Base-by-base conservation (phyloP, 441 rosid species). In the Pelargonium fulgidum region DNA sequence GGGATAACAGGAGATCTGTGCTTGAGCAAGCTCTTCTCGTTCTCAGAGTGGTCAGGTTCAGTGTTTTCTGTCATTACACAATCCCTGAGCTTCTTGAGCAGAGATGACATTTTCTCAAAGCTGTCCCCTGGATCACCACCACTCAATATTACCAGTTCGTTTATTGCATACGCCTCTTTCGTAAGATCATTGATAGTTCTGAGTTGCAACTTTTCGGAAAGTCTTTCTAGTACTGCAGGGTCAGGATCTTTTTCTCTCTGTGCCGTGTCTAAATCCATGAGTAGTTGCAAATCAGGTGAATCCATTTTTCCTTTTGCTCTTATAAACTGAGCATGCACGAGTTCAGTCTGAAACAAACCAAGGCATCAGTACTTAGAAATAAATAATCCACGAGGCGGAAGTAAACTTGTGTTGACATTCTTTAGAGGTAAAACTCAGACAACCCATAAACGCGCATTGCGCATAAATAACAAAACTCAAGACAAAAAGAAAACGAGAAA, bases 1-100 rank as follows among this genome's bases (percentile, higher is more conserved):
- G 99, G 99, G 68, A 91, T 90, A 67, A 91, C 90, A 52, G 99
- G 99, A 72, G 97, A 91, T 24, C 91, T 83, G 77, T 94, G 97
- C 74, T 83, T 91, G 7, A 81, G 65, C 39, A 80, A 68, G 62
- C 72, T 68, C 67, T 74, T 81, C 65, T 85, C 90, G 8, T 76
- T 72, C 33, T 83, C 83, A 22, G 84, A 81, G 66, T 81, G 52
- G 71, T 79, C 87, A 0, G 71, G 77, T 70, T 85, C 87, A 5
- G 89, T 84, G 66, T 76, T 87, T 59, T 84, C 92, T 66, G 66
- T 76, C 62, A 85, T 75, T 48, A 81, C 85, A 58, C 70, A 80
- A 71, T 84, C 92, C 29, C 82, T 90, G 7, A 94, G 77, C 83
- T 86, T 90, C 82, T 76, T 88, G 68, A 94, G 89, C 73, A 94